A percentile compares a stretch with the other conserved stretches of the same genome.
Conservation (phyloP, 1,139 yeast species). For the Lodderomyces pseudojiufengensis region DNA sequence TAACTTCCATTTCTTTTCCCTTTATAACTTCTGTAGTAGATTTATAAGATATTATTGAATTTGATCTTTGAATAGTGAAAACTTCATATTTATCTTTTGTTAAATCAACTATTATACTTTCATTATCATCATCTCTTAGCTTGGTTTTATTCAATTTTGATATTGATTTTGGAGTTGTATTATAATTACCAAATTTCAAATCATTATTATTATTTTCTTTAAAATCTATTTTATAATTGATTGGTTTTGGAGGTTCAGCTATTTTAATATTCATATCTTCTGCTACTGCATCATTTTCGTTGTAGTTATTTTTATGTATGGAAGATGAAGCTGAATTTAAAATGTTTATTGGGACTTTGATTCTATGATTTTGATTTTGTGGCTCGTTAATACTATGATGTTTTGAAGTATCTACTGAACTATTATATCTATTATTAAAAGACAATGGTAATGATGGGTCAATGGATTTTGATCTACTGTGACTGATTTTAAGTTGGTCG, state of each 20-base stretch:
- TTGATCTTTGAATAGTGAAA: constrained; percentile 32
- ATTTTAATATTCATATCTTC: constrained; percentile 24
- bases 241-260: constrained; percentile 38
- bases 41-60: constrained; percentile 34
- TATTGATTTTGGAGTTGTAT: constrained; percentile 1
- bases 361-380: not conserved
- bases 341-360: no score
- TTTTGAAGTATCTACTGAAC: constrained; percentile 12
- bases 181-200: constrained; percentile 12
- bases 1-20: constrained; percentile 46
- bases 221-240: constrained; percentile 41
- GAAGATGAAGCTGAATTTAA: constrained; percentile 1
- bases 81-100: constrained; percentile 40
- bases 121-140: constrained; percentile 23
- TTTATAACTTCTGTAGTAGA: constrained; percentile 40
- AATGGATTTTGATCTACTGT: constrained; percentile 6
- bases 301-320: no score
- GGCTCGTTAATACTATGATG: not conserved
- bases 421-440: not conserved
- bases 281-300: constrained; percentile 2
- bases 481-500: not conserved
- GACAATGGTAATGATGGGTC: not conserved
- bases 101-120: constrained; percentile 41
- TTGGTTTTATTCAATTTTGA: not conserved
- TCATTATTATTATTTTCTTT: constrained; percentile 25